These are phyloP conservation scores for Populus davidiana DNA, from an alignment of 345 rosid species.

Conservation along the genomic window DNA sequence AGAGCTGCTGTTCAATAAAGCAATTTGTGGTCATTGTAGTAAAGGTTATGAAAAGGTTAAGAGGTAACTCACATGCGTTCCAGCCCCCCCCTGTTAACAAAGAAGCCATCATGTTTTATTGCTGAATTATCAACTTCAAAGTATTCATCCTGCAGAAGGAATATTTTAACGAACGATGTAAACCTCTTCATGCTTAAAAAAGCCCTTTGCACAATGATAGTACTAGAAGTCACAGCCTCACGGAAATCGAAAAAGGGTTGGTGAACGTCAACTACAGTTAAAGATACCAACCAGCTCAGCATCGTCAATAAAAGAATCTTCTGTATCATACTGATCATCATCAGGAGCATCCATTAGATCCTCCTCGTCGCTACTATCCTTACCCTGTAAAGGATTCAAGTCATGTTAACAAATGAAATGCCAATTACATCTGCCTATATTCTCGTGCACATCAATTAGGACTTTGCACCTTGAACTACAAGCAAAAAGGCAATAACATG, in stretches of 20 bases:
- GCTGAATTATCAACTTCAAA: constrained; percentile 93
- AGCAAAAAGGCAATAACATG: neutral
- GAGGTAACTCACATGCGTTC: constrained; percentile 70
- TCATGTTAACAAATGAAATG: constrained; percentile 17
- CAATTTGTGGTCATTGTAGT: neutral
- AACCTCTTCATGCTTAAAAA: neutral
- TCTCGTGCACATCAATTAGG: neutral
- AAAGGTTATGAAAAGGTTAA: neutral
- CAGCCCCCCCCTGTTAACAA: constrained; percentile 84
- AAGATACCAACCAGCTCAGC: constrained; percentile 72
- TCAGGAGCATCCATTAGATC: constrained; percentile 77
- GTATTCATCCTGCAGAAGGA: constrained; percentile 78
- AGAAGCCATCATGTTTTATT: constrained; percentile 83
- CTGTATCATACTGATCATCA: constrained; percentile 94
- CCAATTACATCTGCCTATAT: neutral
- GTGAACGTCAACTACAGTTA: neutral
- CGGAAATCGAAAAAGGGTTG: neutral
- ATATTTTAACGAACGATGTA: neutral
- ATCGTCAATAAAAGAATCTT: constrained; percentile 95
- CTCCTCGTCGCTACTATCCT: constrained; percentile 92
- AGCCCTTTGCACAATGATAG: neutral
- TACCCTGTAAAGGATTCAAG: constrained; percentile 55
- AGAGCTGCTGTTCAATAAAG: neutral
- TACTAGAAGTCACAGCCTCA: neutral
- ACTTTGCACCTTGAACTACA: neutral